phyloP scores from a whole-genome alignment of 1,139 yeast genomes.

The Taiozyma sp. region DNA sequence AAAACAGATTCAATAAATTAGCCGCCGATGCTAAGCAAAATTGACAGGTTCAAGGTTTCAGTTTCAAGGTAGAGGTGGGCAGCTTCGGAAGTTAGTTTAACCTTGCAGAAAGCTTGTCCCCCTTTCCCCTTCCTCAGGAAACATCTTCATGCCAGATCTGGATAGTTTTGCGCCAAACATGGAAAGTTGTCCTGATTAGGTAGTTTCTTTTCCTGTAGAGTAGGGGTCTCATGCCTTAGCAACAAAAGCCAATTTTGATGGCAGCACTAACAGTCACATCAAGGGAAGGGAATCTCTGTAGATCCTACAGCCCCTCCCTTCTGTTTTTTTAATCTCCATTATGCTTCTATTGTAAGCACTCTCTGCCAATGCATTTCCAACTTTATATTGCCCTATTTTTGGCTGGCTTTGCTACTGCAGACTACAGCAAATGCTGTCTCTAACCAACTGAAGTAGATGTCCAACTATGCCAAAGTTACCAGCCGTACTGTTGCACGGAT shows the following conservation, averaged over 20 bases:
- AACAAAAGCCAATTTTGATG: background rate
- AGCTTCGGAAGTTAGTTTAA: background rate
- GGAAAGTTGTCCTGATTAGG: background rate
- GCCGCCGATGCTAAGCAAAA: too few relatives aligned
- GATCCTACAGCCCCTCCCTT: background rate
- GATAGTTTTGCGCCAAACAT: background rate
- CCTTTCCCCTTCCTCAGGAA: background rate
- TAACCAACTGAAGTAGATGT: conserved; percentile 10
- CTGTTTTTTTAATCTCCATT: background rate
- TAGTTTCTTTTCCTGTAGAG: background rate
- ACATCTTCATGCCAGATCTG: background rate
- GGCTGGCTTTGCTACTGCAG: background rate
- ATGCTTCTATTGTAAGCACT: background rate
- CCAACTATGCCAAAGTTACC: conserved; percentile 18
- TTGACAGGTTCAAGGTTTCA: background rate
- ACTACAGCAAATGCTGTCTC: conserved; percentile 8
- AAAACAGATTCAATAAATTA: too few relatives aligned
- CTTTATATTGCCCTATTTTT: background rate
- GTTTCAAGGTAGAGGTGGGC: background rate
- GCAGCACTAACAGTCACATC: background rate
- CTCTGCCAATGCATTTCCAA: background rate
- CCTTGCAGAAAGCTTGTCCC: background rate
- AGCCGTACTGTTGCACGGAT: conserved; percentile 15
- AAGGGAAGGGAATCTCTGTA: background rate
- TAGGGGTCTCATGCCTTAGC: background rate